Evolutionary conservation across 73 alveolate species (phyloP), one percentile per base, ranked within the genome.

Genomic region (Breviolum minutum): DNA sequence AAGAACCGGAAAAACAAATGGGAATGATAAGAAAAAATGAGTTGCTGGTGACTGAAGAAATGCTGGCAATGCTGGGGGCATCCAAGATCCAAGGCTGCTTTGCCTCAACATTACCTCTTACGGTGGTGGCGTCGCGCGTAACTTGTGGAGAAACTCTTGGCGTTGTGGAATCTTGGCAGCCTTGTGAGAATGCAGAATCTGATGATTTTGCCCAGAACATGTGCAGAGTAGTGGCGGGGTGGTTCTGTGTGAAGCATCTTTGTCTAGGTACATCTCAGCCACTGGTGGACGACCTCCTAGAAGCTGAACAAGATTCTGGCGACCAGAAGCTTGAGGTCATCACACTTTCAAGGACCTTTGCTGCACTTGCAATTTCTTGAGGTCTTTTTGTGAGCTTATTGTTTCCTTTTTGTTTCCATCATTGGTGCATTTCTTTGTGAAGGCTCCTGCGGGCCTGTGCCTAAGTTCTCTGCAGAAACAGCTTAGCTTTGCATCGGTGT

Each of bases 81-180:
- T 48, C 68, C 63, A 13, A 54, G 12, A 9, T 22, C 64, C 17
- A 17, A 91, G 97, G 97, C 74, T 91, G 26, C 74, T 91, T 6
- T 91, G 97, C 70, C 77, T 91, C 22, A 91, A 91, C 80, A 91
- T 91, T 27, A 73, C 81, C n/a, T 91, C 97, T 12, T 91, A 91
- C 60, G 97, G 88, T 14, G 97, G 97, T 22, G 97, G 97, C 20
- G 87, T 76, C 14, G 97, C 97, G 22, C 88, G 97, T 13, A 61
- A 91, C 82, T 32, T 91, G 76, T 91, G 97, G 97, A 91, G 79
- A 77, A 91, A 76, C 48, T 91, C 97, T 6, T 91, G 97, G 97
- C 76, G 97, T 40, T 48, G 48, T 60, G 97, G 97, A 54, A 10
- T 48, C 97, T 91, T 91, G 97, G 30, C 30, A 62, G 13, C 7